phyloP scores from a whole-genome alignment of 2,329 filamentous ascomycete species.

The Sarocladium brachiariae region DNA sequence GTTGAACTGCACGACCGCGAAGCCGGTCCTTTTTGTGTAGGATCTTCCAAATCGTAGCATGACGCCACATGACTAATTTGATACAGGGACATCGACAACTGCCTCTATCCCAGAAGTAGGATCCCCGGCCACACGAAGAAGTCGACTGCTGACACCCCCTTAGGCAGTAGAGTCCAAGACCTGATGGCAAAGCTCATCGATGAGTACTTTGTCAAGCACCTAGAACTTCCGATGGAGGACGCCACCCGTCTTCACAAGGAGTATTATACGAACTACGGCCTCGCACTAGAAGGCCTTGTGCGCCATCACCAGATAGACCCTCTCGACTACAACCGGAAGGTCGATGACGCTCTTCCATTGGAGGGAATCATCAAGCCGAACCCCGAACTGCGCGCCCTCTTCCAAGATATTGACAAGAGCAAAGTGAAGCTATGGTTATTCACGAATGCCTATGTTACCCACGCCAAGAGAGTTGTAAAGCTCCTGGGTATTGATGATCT shows the following conservation, averaged over 20 bases:
- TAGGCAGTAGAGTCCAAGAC: slow-evolving; percentile 74
- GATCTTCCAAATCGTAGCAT: slow-evolving; percentile 9
- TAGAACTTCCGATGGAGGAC: slow-evolving; percentile 67
- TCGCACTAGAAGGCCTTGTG: slow-evolving; percentile 94
- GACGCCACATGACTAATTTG: not conserved
- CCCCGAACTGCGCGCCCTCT: slow-evolving; percentile 63
- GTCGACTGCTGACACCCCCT: slow-evolving; percentile 1
- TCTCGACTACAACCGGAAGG: slow-evolving; percentile 86
- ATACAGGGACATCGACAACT: slow-evolving; percentile 95
- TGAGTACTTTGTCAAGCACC: slow-evolving; percentile 57
- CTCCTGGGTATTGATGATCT: slow-evolving; percentile 77
- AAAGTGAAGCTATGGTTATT: slow-evolving; percentile 91
- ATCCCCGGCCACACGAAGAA: slow-evolving; percentile 6
- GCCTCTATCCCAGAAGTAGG: slow-evolving; percentile 82
- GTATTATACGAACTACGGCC: slow-evolving; percentile 92
- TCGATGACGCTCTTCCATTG: slow-evolving; percentile 89
- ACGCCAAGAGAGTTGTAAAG: slow-evolving; percentile 74
- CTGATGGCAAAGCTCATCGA: slow-evolving; percentile 81
- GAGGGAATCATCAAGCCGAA: slow-evolving; percentile 78
- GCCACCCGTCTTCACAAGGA: slow-evolving; percentile 80
- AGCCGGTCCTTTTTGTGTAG: slow-evolving; percentile 39
- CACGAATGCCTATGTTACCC: slow-evolving; percentile 91
- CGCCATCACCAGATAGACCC: slow-evolving; percentile 93
- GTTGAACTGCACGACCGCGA: slow-evolving; percentile 16
- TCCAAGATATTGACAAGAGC: slow-evolving; percentile 73